Percentiles rank a stretch among this genome's conserved stretches.
phyloP scores from a whole-genome alignment of 208 protist species.

The Trypanosoma congolense region DNA sequence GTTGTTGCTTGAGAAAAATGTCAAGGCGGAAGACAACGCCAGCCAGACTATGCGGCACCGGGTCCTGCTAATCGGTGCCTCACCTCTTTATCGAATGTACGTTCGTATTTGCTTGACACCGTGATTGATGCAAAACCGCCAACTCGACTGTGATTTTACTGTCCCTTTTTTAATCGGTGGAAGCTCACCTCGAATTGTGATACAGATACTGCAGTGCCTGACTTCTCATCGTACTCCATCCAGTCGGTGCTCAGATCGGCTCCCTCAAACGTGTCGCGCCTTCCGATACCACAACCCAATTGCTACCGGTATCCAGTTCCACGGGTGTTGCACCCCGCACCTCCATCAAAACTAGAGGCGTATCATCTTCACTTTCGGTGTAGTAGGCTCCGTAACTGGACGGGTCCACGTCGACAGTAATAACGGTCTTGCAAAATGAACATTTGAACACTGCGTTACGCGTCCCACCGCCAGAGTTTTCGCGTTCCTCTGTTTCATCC shows the following conservation, averaged over 20 bases:
- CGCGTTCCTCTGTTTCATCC: constrained; percentile 32
- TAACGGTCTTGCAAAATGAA: constrained; percentile 39
- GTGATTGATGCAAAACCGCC: too few relatives aligned
- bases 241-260: constrained; percentile 63
- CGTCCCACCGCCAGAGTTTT: constrained; percentile 43
- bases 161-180: constrained; percentile 40
- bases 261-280: constrained; percentile 34
- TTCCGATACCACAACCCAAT: constrained; percentile 44
- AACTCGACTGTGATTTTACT: too few relatives aligned
- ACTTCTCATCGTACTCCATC: constrained; percentile 68
- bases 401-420: constrained; percentile 37
- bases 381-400: constrained; percentile 11
- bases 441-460: constrained; percentile 56
- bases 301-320: constrained; percentile 50
- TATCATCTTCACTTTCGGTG: constrained; percentile 9
- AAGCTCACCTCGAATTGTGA: constrained; percentile 35
- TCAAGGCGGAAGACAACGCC: too few relatives aligned
- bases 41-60: too few relatives aligned
- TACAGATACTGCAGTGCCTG: constrained; percentile 28
- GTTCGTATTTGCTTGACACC: too few relatives aligned
- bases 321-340: constrained; percentile 60
- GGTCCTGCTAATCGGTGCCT: too few relatives aligned
- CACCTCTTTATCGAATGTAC: too few relatives aligned
- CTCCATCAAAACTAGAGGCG: constrained; percentile 40
- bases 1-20: too few relatives aligned